These are phyloP conservation scores for Phialophora chinensis DNA, from an alignment of 2,329 filamentous ascomycete species.

Conservation along the genomic window DNA sequence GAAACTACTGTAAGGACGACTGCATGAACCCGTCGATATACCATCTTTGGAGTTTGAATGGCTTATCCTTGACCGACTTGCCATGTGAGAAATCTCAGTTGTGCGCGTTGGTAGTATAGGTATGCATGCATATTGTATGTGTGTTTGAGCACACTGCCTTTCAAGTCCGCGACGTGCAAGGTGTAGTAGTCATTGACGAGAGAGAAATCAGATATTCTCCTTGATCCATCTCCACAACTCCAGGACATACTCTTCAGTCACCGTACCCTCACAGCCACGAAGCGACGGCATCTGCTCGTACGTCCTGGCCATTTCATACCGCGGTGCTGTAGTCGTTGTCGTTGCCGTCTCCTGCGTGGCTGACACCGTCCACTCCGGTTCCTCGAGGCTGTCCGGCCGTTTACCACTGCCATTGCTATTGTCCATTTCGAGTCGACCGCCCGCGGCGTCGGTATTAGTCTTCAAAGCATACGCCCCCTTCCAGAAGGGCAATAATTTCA, in stretches of 20 bases:
- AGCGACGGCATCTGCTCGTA: slow-evolving; percentile 22
- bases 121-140: not conserved
- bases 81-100: not conserved
- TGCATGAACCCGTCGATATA: not conserved
- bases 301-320: slow-evolving; percentile 24
- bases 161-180: too few relatives aligned
- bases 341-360: not conserved
- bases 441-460: not conserved
- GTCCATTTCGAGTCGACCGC: not conserved
- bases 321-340: not conserved
- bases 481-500: slow-evolving; percentile 59
- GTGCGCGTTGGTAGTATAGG: too few relatives aligned
- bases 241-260: slow-evolving; percentile 29
- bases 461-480: slow-evolving; percentile 48
- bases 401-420: too few relatives aligned
- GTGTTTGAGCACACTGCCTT: not conserved
- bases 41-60: not conserved
- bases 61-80: not conserved
- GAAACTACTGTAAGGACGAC: not conserved
- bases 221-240: slow-evolving; percentile 36
- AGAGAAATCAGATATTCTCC: slow-evolving; percentile 17
- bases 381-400: not conserved
- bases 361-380: not conserved
- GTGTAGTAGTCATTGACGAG: too few relatives aligned
- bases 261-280: not conserved